Conservation (phyloP, 1,284 basidiomycete genomes). For the Ganoderma lingzhi region DNA sequence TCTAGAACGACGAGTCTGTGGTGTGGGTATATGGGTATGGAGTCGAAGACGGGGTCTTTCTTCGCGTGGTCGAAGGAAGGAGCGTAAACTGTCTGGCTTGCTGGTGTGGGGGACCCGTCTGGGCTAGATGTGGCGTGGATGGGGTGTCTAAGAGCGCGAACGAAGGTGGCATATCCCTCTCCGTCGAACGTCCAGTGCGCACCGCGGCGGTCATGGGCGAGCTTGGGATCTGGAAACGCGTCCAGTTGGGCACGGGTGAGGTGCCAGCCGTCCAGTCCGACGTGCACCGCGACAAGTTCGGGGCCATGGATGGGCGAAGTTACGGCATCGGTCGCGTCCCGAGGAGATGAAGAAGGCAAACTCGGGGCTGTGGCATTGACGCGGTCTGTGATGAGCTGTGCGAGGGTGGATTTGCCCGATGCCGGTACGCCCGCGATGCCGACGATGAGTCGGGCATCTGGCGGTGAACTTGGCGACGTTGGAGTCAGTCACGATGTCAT, state of each 20-base stretch:
- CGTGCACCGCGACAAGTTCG: conserved; percentile 49
- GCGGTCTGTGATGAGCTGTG: conserved; percentile 59
- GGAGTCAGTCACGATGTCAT: neutral
- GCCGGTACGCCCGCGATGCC: conserved; percentile 85
- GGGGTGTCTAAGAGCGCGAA: conserved; percentile 58
- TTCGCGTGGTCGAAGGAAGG: conserved; percentile 80
- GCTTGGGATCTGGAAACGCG: conserved; percentile 71
- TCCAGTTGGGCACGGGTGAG: conserved; percentile 72
- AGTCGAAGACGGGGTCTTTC: conserved; percentile 68
- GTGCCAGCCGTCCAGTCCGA: conserved; percentile 91
- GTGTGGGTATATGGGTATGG: conserved; percentile 61
- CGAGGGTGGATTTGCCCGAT: conserved; percentile 84
- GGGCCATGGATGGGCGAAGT: neutral
- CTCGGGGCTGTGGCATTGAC: conserved; percentile 51
- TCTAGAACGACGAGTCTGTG: conserved; percentile 87
- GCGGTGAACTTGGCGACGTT: conserved; percentile 48
- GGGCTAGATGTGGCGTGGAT: conserved; percentile 32
- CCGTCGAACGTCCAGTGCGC: conserved; percentile 82
- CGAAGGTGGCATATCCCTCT: conserved; percentile 69
- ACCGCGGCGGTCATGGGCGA: conserved; percentile 76
- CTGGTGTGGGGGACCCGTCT: neutral
- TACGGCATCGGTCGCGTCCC: conserved; percentile 12
- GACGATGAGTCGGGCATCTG: conserved; percentile 68
- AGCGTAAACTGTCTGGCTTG: conserved; percentile 47
- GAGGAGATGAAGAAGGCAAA: conserved; percentile 34